Evolutionary conservation across 2,329 filamentous ascomycete species (phyloP).

Genomic region (Cryoendolithus antarcticus): DNA sequence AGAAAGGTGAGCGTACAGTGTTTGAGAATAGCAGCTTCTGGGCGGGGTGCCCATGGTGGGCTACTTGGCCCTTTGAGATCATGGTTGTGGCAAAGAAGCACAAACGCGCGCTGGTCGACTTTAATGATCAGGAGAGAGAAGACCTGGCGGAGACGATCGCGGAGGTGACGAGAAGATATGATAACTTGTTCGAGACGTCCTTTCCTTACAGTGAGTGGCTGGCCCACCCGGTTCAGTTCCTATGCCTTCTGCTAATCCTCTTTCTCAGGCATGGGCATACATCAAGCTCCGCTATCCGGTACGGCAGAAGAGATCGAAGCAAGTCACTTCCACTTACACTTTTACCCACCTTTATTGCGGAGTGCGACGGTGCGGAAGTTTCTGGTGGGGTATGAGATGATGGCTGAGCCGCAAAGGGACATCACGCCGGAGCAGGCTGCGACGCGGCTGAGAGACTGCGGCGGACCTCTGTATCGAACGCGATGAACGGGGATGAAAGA

Average conservation of each 20-base stretch:
- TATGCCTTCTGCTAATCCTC: no score
- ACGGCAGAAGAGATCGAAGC: conserved; percentile 72
- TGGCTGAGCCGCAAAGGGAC: conserved; percentile 95
- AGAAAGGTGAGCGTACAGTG: conserved; percentile 73
- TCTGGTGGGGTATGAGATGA: conserved; percentile 87
- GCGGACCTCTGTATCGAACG: conserved; percentile 70
- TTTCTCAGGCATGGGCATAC: conserved; percentile 90
- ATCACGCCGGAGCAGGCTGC: conserved; percentile 96
- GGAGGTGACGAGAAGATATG: conserved; percentile 81
- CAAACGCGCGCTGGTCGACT: conserved; percentile 71
- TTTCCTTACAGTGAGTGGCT: conserved; percentile 73
- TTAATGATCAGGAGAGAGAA: conserved; percentile 56
- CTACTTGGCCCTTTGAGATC: conserved; percentile 91
- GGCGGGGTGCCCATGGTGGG: conserved; percentile 94
- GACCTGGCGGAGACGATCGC: conserved; percentile 73
- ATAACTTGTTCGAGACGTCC: conserved; percentile 91
- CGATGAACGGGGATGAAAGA: neutral
- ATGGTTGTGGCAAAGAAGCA: conserved; percentile 79
- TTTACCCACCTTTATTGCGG: conserved; percentile 85
- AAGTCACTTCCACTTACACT: conserved; percentile 92
- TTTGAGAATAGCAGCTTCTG: conserved; percentile 79
- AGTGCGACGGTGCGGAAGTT: conserved; percentile 95
- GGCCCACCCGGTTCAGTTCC: neutral
- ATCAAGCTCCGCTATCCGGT: conserved; percentile 82
- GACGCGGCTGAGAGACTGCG: conserved; percentile 59